phyloP scores from a whole-genome alignment of 352 stramenopile genomes.

The Phytophthora idaei region DNA sequence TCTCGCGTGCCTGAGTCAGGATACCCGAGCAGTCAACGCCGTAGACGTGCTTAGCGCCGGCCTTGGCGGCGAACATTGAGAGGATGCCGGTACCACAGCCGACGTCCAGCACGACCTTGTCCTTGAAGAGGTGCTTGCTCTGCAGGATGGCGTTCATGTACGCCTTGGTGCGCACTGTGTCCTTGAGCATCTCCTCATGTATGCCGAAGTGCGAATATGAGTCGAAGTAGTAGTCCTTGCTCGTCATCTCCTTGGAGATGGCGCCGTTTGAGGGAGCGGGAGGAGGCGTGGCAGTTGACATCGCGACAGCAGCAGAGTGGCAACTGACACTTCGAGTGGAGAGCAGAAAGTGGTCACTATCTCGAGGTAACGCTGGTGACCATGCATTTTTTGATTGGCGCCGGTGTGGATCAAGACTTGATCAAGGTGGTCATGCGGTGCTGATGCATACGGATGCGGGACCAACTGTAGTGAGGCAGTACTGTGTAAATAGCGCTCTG shows the following conservation, averaged over 20 bases:
- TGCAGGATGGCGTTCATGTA: slow-evolving; percentile 98
- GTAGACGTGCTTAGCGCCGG: slow-evolving; percentile 93
- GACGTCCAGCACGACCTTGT: slow-evolving; percentile 97
- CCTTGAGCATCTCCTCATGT: slow-evolving; percentile 99
- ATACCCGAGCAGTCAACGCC: slow-evolving; percentile 96
- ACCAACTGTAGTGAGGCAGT: too few species aligned
- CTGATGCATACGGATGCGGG: not conserved
- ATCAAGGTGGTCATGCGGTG: not conserved
- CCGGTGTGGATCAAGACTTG: not conserved
- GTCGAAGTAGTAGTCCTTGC: slow-evolving; percentile 99
- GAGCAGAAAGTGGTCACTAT: slow-evolving; percentile 15
- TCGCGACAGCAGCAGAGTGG: slow-evolving; percentile 20
- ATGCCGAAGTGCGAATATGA: slow-evolving; percentile 99
- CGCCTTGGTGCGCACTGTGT: slow-evolving; percentile 95
- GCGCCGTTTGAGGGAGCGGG: slow-evolving; percentile 25
- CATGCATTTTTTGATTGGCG: slow-evolving; percentile 36
- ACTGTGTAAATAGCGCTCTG: too few species aligned
- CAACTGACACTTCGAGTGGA: slow-evolving; percentile 29
- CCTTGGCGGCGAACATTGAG: slow-evolving; percentile 96
- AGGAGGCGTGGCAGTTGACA: slow-evolving; percentile 41
- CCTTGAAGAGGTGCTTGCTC: slow-evolving; percentile 97
- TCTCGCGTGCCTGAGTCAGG: slow-evolving; percentile 92
- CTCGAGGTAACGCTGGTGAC: not conserved
- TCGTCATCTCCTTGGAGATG: slow-evolving; percentile 71
- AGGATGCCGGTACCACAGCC: slow-evolving; percentile 97